Evolutionary conservation across 352 stramenopile species (phyloP).

Genomic region (Phytophthora uliginosa): DNA sequence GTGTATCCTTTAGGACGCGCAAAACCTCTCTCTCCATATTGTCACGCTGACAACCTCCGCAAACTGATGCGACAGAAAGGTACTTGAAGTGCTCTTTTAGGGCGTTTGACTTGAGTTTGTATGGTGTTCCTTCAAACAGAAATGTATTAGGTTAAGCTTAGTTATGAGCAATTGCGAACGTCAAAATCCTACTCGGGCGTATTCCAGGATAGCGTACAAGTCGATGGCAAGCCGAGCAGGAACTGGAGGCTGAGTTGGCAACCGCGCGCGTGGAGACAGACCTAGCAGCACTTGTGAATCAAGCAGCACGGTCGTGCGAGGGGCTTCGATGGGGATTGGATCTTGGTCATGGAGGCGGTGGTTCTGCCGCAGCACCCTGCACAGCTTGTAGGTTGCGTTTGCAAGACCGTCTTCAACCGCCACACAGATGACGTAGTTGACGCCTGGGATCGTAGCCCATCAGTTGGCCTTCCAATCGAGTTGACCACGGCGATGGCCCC

Average conservation of each 20-base stretch:
- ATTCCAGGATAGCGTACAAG: neutral
- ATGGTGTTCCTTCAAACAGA: too few species aligned
- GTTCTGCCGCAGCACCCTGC: neutral
- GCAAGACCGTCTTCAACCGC: neutral
- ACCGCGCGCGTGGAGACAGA: too few species aligned
- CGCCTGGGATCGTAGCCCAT: neutral
- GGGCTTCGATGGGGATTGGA: neutral
- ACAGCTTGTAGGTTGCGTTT: neutral
- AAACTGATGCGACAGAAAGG: too few species aligned
- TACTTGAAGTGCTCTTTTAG: too few species aligned
- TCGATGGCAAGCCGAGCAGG: neutral
- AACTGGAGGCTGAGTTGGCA: neutral
- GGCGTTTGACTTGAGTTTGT: too few species aligned
- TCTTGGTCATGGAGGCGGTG: neutral
- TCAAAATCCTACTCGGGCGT: neutral
- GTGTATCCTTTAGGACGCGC: too few species aligned
- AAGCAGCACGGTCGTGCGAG: neutral
- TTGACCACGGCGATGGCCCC: neutral
- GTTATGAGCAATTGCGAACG: too few species aligned
- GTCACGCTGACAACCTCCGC: too few species aligned
- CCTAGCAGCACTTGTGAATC: neutral
- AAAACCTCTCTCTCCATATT: too few species aligned
- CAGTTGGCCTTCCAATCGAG: neutral
- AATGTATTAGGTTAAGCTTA: too few species aligned
- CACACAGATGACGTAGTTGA: neutral